Base-by-base conservation (phyloP, 1,284 basidiomycete species). In the Austroboletus novae-zelandiae region DNA sequence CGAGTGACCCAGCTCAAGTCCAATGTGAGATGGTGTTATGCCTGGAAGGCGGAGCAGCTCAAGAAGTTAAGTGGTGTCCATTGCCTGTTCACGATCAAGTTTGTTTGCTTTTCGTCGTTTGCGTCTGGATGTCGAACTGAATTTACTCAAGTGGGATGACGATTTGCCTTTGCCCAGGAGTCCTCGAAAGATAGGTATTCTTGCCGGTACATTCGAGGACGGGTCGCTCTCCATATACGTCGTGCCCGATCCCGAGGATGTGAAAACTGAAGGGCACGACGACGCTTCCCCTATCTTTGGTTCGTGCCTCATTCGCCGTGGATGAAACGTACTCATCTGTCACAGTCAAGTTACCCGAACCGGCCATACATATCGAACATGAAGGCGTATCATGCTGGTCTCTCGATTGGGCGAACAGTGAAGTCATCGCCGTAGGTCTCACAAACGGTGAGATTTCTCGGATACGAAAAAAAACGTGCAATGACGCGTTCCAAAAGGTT, bases 11-110 rank as follows among this genome's bases (percentile, higher is more conserved):
- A 43, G 49, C 47, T 0, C 64, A 72, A 48, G 76, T 87, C 72
- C 69, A 63, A 13, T 90, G 89, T 57, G 89, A 88, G 60, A 74
- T 91, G 73, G 80, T 90, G 7, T 59, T 96, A 0, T 94, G 91
- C 57, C 57, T 91, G 6, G 84, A 92, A 17, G 77, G 78, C 25
- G 90, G 91, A 0, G 79, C 86, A 5, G 88, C 84, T 5, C 78
- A 83, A 56, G 84, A 90, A 46, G 62, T 94, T 15, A 90, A 86
- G 68, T 97, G 94, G 93, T 94, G 92, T 69, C 94, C 93, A 4
- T 65, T 91, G 34, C 91, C 91, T 0, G 80, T 84, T 17, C 80
- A 91, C 60, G 90, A 93, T 63, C 35, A 42, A 29, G 53, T 55
- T 45, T 45, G 55, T 56, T 47, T n/a, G 43, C 25, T 9, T 43